These are phyloP conservation scores for Boletellus ananiceps DNA, from an alignment of 768 basidiomycete species.

Conservation along the genomic window DNA sequence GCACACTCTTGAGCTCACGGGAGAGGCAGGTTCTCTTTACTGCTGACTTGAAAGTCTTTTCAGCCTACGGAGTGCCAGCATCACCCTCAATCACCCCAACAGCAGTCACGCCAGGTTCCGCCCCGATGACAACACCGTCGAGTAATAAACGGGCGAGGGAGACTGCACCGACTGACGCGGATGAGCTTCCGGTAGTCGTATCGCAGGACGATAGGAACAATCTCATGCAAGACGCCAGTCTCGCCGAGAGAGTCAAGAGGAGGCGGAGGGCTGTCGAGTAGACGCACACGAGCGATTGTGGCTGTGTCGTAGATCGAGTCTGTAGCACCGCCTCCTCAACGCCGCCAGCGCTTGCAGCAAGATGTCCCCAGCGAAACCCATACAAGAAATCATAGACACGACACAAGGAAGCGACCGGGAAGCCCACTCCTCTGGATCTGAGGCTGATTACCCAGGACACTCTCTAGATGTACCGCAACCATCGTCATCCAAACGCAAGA, in stretches of 20 bases:
- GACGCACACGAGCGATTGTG: conserved; percentile 4
- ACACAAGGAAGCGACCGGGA: conserved; percentile 35
- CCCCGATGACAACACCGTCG: conserved; percentile 28
- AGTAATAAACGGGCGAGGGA: conserved; percentile 33
- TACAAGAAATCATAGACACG: conserved; percentile 39
- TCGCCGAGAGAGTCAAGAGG: conserved; percentile 43
- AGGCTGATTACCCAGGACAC: conserved; percentile 23
- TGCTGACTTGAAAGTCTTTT: conserved; percentile 65
- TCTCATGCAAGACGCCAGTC: conserved; percentile 14
- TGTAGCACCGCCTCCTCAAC: background rate
- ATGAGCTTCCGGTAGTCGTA: conserved; percentile 10
- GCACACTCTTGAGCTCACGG: background rate
- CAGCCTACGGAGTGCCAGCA: conserved; percentile 48
- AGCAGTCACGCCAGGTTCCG: conserved; percentile 17
- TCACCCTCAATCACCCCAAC: conserved; percentile 9
- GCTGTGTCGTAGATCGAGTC: conserved; percentile 12
- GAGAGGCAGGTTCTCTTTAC: conserved; percentile 62
- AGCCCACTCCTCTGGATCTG: conserved; percentile 28
- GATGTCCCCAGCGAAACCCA: conserved; percentile 37
- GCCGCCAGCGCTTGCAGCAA: background rate
- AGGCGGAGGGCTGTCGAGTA: conserved; percentile 25
- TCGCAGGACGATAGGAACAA: background rate
- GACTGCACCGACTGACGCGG: conserved; percentile 6
- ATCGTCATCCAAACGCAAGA: conserved; percentile 61
- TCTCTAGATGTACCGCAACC: conserved; percentile 19